phyloP scores from a whole-genome alignment of 257 asterid genomes.

The Scutellaria galericulata region DNA sequence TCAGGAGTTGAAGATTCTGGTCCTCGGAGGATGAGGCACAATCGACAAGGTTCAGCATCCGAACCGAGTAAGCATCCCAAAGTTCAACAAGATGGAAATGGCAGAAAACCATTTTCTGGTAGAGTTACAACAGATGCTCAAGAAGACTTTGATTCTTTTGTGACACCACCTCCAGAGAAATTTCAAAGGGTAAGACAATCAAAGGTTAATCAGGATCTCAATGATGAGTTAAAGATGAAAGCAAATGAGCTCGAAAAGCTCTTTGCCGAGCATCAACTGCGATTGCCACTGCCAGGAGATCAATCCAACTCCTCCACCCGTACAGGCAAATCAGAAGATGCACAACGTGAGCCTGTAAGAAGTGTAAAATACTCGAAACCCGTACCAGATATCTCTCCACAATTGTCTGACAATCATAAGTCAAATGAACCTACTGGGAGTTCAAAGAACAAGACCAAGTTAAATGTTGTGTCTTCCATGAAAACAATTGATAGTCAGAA shows the following conservation, averaged over 20 bases:
- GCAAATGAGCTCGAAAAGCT: slow-evolving; percentile 95
- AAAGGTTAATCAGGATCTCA: slow-evolving; percentile 85
- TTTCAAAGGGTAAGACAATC: slow-evolving; percentile 65
- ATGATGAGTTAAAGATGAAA: slow-evolving; percentile 82
- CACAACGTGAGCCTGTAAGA: slow-evolving; percentile 46
- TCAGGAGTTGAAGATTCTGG: slow-evolving; percentile 56
- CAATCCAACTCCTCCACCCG: slow-evolving; percentile 55
- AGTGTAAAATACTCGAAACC: slow-evolving; percentile 46
- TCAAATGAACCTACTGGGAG: slow-evolving; percentile 49
- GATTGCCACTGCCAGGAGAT: slow-evolving; percentile 73
- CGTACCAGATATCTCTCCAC: slow-evolving; percentile 46
- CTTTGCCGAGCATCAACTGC: slow-evolving; percentile 76
- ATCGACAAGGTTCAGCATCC: slow-evolving; percentile 40
- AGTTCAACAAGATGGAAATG: slow-evolving; percentile 31
- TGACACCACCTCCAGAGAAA: slow-evolving; percentile 61
- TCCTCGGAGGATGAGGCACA: slow-evolving; percentile 32
- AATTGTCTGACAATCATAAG: slow-evolving; percentile 39
- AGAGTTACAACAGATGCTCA: slow-evolving; percentile 49
- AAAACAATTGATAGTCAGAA: slow-evolving; percentile 49
- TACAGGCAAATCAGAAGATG: slow-evolving; percentile 54
- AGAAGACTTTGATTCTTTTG: slow-evolving; percentile 51
- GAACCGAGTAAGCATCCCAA: slow-evolving; percentile 53
- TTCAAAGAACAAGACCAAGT: slow-evolving; percentile 49
- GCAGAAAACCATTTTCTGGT: slow-evolving; percentile 43
- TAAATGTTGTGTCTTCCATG: slow-evolving; percentile 34